Evolutionary conservation across 1,284 basidiomycete species (phyloP), one percentile per base, ranked within the genome.

Genomic region (Ceratobasidium sp.): DNA sequence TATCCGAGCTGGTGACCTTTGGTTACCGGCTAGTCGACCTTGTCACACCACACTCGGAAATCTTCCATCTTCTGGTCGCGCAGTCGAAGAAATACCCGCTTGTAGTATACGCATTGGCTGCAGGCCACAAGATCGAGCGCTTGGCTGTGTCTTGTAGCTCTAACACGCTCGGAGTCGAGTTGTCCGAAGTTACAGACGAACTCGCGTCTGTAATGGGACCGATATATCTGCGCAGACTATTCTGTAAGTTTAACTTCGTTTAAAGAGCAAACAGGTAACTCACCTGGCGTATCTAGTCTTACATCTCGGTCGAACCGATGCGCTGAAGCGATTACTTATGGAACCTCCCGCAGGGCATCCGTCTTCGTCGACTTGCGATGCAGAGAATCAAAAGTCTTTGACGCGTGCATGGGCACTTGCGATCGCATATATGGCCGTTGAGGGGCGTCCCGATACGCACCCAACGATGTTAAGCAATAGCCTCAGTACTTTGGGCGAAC

Each of bases 331-430:
- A 56, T 85, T 90, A 23, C 84, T 91, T 12, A 85, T 90, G 15
- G 87, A 89, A 12, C 92, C 91, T 0, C 92, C 92, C 13, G 88
- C 89, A 63, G 89, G 90, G 1, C 92, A 93, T 83, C 85, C 90
- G 15, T 90, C 91, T 12, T 66, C 49, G n/a, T 49, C 46, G 42
- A 61, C 58, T 18, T 81, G 80, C 63, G 75, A 64, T 64, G 44
- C 23, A 40, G 78, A 80, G 12, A 76, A 80, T 42, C 79, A 78
- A 26, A 73, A 77, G 51, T 73, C 72, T n/a, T 40, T 81, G 70
- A 53, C 63, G 1, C 61, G 80, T 18, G 80, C 80, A 6, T 81
- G 80, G 80, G 79, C 80, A n/a, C 61, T 81, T 39, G 80, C 76
- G 9, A 72, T 78, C 40, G 80, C 80, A 67, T 81, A 81, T 68